phyloP scores from a whole-genome alignment of 441 rosid species.

The Pelargonium exstipulatum region DNA sequence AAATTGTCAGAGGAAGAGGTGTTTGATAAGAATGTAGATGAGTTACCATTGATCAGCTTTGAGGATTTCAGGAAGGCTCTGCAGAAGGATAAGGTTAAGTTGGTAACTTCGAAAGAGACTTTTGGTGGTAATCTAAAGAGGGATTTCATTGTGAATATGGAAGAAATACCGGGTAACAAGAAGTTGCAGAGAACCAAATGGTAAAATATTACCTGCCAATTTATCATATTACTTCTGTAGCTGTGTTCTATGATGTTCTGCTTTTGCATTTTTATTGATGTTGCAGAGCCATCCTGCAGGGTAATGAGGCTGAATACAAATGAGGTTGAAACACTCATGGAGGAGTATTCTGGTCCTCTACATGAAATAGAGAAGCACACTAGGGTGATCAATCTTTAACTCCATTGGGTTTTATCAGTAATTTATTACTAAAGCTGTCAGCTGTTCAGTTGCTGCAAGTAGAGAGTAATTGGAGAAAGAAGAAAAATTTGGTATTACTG shows the following conservation, averaged over 20 bases:
- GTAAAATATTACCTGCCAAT: constrained; percentile 27
- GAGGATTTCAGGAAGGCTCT: constrained; percentile 67
- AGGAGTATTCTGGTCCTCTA: constrained; percentile 62
- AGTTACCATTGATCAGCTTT: constrained; percentile 62
- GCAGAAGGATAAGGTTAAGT: constrained; percentile 59
- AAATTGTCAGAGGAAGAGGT: constrained; percentile 73
- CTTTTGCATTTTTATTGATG: constrained; percentile 13
- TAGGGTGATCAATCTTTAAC: constrained; percentile 49
- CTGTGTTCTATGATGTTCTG: constrained; percentile 16
- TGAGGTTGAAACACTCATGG: constrained; percentile 57
- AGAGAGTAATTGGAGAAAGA: background rate
- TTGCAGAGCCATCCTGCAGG: constrained; percentile 38
- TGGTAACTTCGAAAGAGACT: constrained; percentile 66
- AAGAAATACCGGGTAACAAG: constrained; percentile 79
- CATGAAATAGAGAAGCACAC: constrained; percentile 66
- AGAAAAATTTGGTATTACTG: background rate
- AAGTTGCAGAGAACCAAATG: constrained; percentile 85
- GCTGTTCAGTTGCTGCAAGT: background rate
- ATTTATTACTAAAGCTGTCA: constrained; percentile 12
- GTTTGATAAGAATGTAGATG: constrained; percentile 53
- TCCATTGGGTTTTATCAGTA: constrained; percentile 22
- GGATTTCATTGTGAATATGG: constrained; percentile 70
- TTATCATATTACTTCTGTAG: constrained; percentile 12
- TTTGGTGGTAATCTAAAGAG: constrained; percentile 28
- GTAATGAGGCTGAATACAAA: constrained; percentile 55